Base-by-base conservation (phyloP, 2,329 filamentous ascomycete genomes). In the Cytospora chrysosperma region DNA sequence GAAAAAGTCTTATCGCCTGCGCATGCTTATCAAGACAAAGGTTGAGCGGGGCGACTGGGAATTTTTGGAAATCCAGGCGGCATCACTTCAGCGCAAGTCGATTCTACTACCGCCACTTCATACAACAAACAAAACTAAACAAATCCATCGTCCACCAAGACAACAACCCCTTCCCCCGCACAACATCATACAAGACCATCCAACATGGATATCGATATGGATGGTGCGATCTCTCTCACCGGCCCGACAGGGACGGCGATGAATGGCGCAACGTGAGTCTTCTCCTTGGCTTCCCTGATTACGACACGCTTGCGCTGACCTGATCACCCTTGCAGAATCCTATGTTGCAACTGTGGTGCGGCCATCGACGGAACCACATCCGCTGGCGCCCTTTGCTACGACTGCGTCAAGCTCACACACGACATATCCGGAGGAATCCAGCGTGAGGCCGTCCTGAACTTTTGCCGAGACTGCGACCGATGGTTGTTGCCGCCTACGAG, bases 301-400 rank as follows among this genome's bases (percentile, higher is more conserved):
- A 28, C 10, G 17, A 24, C n/a, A n/a, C 28, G 40, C 24, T 53
- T 43, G 26, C 3, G 28, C 60, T 61, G 53, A 51, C 32, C 24
- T 26, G 28, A 37, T 50, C 5, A 55, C 19, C 28, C 28, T 57
- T 53, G 28, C 65, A 91, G 88, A n/a, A 97, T 98, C 74, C 90
- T 99, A 64, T 99, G 95, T 79, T 97, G 92, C 81, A 97, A 98
- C 83, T 99, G 95, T 77, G 95, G 94, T 73, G 93, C 92, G 65
- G 89, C 94, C 47, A 97, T 99, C 72, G 93, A 97, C 77, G 95
- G 95, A 76, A 97, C 93, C 21, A 87, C 88, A 17, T 84, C 91
- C 28, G 88, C 90, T 59, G 93, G 93, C 67, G 93, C 95, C 49
- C 88, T 97, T 63, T 99, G 95, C 80, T 92, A 92, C 76, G 94